A percentile compares a stretch with the other conserved stretches of the same genome.
phyloP scores from a whole-genome alignment of 371 early-diverging fungal species.

The Phascolomyces articulosus region DNA sequence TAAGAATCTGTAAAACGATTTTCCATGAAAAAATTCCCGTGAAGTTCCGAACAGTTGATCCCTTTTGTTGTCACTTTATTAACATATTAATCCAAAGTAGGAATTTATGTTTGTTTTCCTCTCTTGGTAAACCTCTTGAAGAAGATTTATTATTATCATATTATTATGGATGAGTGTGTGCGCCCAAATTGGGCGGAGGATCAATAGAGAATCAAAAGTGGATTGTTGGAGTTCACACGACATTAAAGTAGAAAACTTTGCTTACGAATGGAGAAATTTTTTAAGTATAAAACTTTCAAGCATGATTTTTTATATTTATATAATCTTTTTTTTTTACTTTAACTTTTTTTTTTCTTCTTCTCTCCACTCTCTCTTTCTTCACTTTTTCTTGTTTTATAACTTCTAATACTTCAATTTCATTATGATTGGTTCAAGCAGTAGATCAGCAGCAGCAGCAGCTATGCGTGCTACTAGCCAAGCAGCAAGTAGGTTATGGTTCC shows the following conservation, averaged over 20 bases:
- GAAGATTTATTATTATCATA: not conserved
- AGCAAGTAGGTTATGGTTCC: conserved; percentile 1
- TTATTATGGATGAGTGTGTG: no score
- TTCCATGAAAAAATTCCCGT: not conserved
- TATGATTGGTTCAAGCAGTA: conserved; percentile 11
- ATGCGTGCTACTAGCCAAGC: conserved; percentile 16
- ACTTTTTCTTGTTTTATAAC: not conserved
- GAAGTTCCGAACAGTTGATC: not conserved
- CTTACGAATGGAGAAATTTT: conserved; percentile 12
- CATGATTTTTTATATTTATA: not conserved
- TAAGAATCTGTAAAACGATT: not conserved
- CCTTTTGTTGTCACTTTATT: no score
- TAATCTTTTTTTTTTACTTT: no score
- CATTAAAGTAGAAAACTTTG: not conserved
- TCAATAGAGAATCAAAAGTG: not conserved
- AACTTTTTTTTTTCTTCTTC: not conserved
- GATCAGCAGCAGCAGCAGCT: conserved; percentile 7
- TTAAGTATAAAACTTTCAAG: not conserved
- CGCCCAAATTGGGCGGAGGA: not conserved
- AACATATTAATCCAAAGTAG: no score
- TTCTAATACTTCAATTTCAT: not conserved
- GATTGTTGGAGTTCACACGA: conserved; percentile 1
- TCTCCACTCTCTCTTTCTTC: not conserved
- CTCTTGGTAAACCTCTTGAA: not conserved
- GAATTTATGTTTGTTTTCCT: no score